Evolutionary conservation across 805 yeast species (phyloP).

Genomic region (Alloascoidea africana): DNA sequence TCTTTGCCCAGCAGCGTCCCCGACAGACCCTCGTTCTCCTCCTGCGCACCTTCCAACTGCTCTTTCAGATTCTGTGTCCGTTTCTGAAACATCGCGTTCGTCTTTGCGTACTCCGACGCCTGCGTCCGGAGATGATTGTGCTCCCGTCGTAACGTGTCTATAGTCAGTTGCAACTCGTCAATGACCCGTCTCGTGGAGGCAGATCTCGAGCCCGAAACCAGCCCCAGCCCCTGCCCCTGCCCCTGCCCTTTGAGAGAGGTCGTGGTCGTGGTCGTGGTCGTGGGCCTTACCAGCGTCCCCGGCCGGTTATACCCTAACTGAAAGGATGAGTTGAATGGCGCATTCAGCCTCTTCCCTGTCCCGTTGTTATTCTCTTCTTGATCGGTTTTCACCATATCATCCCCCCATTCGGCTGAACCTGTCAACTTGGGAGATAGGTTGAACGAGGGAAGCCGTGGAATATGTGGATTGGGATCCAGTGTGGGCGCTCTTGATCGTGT

Average conservation of each 20-base stretch:
- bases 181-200: not conserved
- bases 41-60: not conserved
- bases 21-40: not conserved
- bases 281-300: no score
- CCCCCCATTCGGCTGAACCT: not conserved
- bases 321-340: not conserved
- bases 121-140: not conserved
- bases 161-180: not conserved
- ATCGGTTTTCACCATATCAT: no score
- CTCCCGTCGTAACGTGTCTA: not conserved
- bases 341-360: not conserved
- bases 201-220: not conserved
- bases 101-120: not conserved
- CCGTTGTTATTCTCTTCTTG: not conserved
- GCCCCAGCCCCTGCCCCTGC: not conserved
- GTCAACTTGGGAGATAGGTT: not conserved
- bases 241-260: no score
- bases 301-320: not conserved
- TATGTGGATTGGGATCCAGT: not conserved
- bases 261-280: no score
- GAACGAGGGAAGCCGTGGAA: not conserved
- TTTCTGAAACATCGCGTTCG: not conserved
- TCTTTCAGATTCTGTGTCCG: not conserved
- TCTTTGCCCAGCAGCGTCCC: not conserved
- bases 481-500: no score